Conservation (phyloP, 2,329 filamentous ascomycete species). For the Mariannaea sp. region DNA sequence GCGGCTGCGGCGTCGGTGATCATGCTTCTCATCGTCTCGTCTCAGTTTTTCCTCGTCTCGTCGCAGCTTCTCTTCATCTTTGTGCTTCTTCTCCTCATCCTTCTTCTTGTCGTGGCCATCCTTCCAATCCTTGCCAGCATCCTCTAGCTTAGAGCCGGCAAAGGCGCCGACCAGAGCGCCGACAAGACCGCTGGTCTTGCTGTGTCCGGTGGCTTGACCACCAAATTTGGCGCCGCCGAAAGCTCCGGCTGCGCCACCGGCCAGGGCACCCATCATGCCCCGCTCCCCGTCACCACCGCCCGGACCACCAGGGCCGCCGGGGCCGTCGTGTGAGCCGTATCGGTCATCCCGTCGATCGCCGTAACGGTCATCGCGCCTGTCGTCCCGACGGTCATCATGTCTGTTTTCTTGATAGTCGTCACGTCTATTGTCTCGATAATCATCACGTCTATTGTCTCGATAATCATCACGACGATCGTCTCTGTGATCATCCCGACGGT, state of each 20-base stretch:
- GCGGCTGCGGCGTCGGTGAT: constrained; percentile 20
- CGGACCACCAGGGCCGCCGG: constrained; percentile 10
- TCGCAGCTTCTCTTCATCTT: constrained; percentile 28
- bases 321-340: neutral
- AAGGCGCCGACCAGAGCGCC: constrained; percentile 49
- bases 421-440: neutral
- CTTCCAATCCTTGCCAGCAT: constrained; percentile 47
- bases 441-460: neutral
- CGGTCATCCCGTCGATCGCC: neutral
- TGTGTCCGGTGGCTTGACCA: constrained; percentile 33
- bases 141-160: constrained; percentile 49
- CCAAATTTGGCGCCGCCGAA: constrained; percentile 49
- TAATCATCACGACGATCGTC: neutral
- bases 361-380: neutral
- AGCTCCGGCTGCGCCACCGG: constrained; percentile 47
- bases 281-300: constrained; percentile 46
- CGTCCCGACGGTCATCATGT: neutral
- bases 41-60: constrained; percentile 22
- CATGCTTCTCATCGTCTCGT: constrained; percentile 12
- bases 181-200: constrained; percentile 44
- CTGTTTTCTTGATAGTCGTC: neutral
- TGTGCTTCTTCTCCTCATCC: constrained; percentile 35
- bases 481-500: neutral
- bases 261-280: constrained; percentile 47
- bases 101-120: constrained; percentile 46